A percentile compares a stretch with the other conserved stretches of the same genome.
Evolutionary conservation across 805 yeast genomes (phyloP).

Genomic region (Wickerhamiella spandovensis): DNA sequence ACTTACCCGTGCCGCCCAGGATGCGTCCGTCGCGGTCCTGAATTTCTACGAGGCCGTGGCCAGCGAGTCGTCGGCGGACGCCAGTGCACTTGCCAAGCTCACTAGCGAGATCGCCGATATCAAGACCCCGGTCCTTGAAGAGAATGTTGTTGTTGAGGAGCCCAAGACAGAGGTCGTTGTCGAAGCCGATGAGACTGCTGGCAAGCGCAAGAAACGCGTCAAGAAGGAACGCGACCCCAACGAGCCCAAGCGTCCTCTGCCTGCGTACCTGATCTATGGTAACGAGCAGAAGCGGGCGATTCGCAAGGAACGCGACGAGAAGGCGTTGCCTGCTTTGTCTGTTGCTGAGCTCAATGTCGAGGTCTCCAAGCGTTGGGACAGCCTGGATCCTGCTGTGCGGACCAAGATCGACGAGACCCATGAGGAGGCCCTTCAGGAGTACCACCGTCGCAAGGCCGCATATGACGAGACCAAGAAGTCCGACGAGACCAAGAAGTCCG

Average conservation of each 20-base stretch:
- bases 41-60: constrained; percentile 50
- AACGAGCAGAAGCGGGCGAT: constrained; percentile 59
- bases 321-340: constrained; percentile 48
- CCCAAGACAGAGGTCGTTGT: constrained; percentile 11
- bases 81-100: not conserved
- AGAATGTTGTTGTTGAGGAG: constrained; percentile 3
- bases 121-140: constrained; percentile 19
- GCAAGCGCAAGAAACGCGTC: constrained; percentile 20
- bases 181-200: constrained; percentile 2
- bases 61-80: constrained; percentile 19
- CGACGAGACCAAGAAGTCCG: not conserved
- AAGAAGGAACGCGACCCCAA: constrained; percentile 67
- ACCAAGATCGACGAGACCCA: constrained; percentile 51
- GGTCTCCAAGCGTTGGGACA: constrained; percentile 70
- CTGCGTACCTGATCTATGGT: constrained; percentile 71
- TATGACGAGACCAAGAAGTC: not conserved
- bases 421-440: constrained; percentile 28
- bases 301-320: constrained; percentile 49
- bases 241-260: constrained; percentile 91
- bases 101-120: not conserved
- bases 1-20: constrained; percentile 74
- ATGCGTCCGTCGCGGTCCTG: constrained; percentile 68
- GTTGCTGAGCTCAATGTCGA: constrained; percentile 69
- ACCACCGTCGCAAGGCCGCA: not conserved
- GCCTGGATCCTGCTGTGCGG: constrained; percentile 54